Conservation (phyloP, 805 yeast species). For the Wickerhamia fluorescens region DNA sequence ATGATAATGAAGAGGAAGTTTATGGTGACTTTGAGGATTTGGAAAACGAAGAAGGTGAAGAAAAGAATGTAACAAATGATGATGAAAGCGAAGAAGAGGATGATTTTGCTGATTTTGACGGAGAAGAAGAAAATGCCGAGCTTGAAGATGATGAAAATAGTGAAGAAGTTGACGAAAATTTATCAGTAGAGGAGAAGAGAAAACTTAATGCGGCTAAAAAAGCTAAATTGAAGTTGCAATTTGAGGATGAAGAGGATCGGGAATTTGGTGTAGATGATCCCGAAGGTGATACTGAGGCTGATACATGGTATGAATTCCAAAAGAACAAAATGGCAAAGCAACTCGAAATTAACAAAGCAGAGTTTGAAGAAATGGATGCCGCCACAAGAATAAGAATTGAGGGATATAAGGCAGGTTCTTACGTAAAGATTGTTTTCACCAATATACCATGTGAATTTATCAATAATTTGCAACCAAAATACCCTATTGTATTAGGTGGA, state of each 20-base stretch:
- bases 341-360: slow-evolving; percentile 84
- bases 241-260: slow-evolving; percentile 70
- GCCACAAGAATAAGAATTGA: slow-evolving; percentile 77
- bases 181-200: slow-evolving; percentile 66
- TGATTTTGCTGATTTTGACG: slow-evolving; percentile 51
- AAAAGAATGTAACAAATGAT: too few relatives aligned
- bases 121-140: slow-evolving; percentile 38
- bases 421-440: slow-evolving; percentile 83
- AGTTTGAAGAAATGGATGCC: slow-evolving; percentile 63
- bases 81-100: slow-evolving; percentile 20
- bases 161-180: slow-evolving; percentile 37
- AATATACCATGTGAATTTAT: slow-evolving; percentile 83
- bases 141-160: slow-evolving; percentile 30
- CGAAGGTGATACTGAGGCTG: slow-evolving; percentile 65
- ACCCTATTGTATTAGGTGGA: slow-evolving; percentile 88
- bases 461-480: slow-evolving; percentile 77
- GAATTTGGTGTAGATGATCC: slow-evolving; percentile 73
- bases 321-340: slow-evolving; percentile 97
- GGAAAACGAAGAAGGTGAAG: slow-evolving; percentile 23
- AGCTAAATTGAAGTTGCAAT: slow-evolving; percentile 80
- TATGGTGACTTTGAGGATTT: slow-evolving; percentile 37
- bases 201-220: slow-evolving; percentile 81
- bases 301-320: slow-evolving; percentile 96
- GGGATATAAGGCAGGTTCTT: slow-evolving; percentile 90
- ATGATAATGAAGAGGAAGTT: slow-evolving; percentile 23